These are phyloP conservation scores for Lavandula angustifolia DNA, from an alignment of 257 asterid species.

Conservation along the genomic window DNA sequence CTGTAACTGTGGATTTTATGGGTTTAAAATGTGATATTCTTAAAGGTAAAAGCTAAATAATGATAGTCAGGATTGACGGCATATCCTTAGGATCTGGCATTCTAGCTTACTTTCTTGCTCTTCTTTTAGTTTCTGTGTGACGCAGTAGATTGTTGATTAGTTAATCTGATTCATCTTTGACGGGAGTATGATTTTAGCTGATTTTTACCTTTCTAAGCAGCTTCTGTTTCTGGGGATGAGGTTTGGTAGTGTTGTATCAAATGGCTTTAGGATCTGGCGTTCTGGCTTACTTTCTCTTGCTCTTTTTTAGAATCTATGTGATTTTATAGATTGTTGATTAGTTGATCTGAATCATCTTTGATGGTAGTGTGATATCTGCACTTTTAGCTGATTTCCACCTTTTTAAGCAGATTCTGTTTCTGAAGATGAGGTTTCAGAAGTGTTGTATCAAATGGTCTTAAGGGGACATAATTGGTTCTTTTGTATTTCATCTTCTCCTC, in stretches of 20 bases:
- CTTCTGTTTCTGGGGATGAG: slow-evolving; percentile 20
- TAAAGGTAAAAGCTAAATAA: neutral
- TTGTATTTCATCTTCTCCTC: slow-evolving; percentile 1
- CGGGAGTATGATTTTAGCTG: neutral
- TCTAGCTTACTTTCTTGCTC: neutral
- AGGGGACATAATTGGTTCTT: neutral
- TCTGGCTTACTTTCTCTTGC: neutral
- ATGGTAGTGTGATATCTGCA: neutral
- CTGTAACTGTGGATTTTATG: slow-evolving; percentile 12
- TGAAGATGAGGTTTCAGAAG: neutral
- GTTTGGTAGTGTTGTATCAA: neutral
- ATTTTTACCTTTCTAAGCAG: neutral
- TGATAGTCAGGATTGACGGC: slow-evolving; percentile 10
- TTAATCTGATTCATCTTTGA: neutral
- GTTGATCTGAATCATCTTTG: slow-evolving; percentile 1
- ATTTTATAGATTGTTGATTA: neutral
- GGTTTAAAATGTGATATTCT: neutral
- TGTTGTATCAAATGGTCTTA: neutral
- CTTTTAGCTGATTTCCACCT: neutral
- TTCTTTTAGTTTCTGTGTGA: neutral
- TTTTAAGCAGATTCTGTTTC: slow-evolving; percentile 10
- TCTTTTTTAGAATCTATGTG: neutral
- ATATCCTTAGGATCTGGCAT: slow-evolving; percentile 1
- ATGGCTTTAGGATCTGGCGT: neutral
- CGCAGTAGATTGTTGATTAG: neutral